A percentile compares a stretch with the other conserved stretches of the same genome.
Conservation (phyloP, 2,329 filamentous ascomycete genomes). For the Colletotrichum neosansevieriae region DNA sequence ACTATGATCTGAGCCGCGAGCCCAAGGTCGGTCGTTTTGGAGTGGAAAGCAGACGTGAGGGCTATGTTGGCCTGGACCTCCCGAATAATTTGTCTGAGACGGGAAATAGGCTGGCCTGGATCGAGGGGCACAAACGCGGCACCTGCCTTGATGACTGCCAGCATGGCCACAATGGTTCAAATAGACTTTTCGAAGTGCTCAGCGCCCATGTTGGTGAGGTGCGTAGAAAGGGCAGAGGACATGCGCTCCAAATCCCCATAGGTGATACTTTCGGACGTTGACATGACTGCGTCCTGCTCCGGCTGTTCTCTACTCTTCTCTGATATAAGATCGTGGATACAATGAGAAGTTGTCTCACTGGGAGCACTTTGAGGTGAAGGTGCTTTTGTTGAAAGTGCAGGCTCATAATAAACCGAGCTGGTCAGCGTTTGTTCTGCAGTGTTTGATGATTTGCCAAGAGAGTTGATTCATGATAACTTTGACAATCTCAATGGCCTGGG, state of each 20-base stretch:
- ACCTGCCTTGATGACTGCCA: slow-evolving; percentile 29
- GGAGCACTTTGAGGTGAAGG: no score
- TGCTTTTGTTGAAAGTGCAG: not conserved
- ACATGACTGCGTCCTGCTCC: slow-evolving; percentile 5
- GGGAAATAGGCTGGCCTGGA: slow-evolving; percentile 23
- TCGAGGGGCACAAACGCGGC: slow-evolving; percentile 30
- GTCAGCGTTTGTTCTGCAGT: not conserved
- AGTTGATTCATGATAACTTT: slow-evolving; percentile 28
- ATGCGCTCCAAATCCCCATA: slow-evolving; percentile 6
- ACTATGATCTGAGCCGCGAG: not conserved
- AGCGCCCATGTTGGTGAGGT: not conserved
- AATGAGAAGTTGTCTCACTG: not conserved
- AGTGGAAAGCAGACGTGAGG: slow-evolving; percentile 15
- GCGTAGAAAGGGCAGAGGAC: slow-evolving; percentile 1
- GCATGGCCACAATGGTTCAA: slow-evolving; percentile 28
- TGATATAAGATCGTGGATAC: slow-evolving; percentile 14
- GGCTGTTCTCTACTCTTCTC: not conserved
- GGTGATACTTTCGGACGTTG: not conserved
- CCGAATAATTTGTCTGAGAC: slow-evolving; percentile 3
- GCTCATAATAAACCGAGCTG: not conserved
- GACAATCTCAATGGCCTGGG: slow-evolving; percentile 19
- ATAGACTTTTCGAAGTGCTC: slow-evolving; percentile 31
- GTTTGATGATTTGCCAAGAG: not conserved
- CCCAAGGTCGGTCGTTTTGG: slow-evolving; percentile 25
- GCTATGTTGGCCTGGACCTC: slow-evolving; percentile 4